phyloP scores from a whole-genome alignment of 768 basidiomycete species.

The Cantharellus anzutake region DNA sequence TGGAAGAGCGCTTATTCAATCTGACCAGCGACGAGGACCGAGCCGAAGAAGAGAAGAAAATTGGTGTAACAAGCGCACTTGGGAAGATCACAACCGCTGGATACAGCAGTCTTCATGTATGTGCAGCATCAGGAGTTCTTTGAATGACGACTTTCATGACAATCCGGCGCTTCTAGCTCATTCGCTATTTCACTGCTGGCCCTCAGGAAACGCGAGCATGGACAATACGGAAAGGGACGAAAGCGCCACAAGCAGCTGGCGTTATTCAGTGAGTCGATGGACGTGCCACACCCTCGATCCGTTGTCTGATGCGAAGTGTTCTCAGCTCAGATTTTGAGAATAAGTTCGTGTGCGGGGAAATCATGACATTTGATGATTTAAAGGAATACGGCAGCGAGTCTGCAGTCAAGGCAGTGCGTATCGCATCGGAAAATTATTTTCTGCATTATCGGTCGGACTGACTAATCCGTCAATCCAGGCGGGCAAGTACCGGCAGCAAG shows the following conservation, averaged over 20 bases:
- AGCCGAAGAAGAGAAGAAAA: constrained; percentile 55
- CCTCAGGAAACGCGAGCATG: constrained; percentile 95
- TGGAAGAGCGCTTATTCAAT: constrained; percentile 70
- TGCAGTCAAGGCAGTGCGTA: constrained; percentile 66
- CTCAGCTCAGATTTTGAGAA: constrained; percentile 87
- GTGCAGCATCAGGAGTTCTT: constrained; percentile 12
- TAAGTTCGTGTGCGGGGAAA: constrained; percentile 95
- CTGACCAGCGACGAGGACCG: constrained; percentile 46
- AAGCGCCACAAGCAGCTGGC: constrained; percentile 93
- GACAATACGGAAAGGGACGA: constrained; percentile 87
- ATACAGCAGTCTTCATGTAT: constrained; percentile 66
- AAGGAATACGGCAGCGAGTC: constrained; percentile 80
- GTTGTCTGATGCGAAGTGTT: neutral
- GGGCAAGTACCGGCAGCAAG: constrained; percentile 88
- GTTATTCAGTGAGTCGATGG: constrained; percentile 67
- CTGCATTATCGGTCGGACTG: constrained; percentile 5
- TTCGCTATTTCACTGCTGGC: constrained; percentile 94
- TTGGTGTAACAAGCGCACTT: constrained; percentile 56
- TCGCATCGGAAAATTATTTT: neutral
- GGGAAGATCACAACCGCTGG: constrained; percentile 93
- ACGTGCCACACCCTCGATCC: no score
- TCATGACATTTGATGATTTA: constrained; percentile 82
- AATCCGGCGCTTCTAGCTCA: constrained; percentile 33
- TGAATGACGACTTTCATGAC: neutral
- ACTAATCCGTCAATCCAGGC: constrained; percentile 16